Conservation (phyloP, 768 basidiomycete genomes). For the Brasilioporus rufonigricans region DNA sequence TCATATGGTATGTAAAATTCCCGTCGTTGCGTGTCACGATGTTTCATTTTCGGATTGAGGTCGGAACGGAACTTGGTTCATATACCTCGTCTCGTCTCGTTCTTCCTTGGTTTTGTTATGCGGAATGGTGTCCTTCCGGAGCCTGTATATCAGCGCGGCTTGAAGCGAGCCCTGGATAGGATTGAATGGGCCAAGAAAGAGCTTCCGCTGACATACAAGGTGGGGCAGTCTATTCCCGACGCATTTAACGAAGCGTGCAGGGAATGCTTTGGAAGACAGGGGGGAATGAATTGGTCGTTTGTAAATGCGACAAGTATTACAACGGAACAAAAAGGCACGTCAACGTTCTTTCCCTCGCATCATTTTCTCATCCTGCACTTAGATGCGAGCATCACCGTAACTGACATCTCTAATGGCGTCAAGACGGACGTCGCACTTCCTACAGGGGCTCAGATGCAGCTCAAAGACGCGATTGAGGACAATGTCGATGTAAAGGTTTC, state of each 20-base stretch:
- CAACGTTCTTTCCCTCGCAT: neutral
- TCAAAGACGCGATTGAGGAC: slow-evolving; percentile 31
- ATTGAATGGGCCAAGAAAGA: slow-evolving; percentile 39
- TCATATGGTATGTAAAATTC: slow-evolving; percentile 54
- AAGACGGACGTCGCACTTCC: slow-evolving; percentile 20
- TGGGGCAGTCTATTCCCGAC: slow-evolving; percentile 42
- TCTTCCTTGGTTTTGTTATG: slow-evolving; percentile 62
- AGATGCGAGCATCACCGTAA: slow-evolving; percentile 20
- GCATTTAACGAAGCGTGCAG: slow-evolving; percentile 48
- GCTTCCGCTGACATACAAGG: slow-evolving; percentile 41
- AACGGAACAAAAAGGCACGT: slow-evolving; percentile 9
- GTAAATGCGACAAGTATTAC: slow-evolving; percentile 5
- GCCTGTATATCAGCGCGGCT: slow-evolving; percentile 39
- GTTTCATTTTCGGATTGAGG: slow-evolving; percentile 28
- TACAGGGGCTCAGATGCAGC: slow-evolving; percentile 18
- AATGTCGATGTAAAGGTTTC: slow-evolving; percentile 23
- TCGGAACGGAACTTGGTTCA: slow-evolving; percentile 46
- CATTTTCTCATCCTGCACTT: slow-evolving; percentile 3
- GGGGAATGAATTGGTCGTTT: slow-evolving; percentile 37
- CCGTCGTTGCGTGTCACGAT: neutral
- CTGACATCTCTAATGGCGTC: slow-evolving; percentile 13
- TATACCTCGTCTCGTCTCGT: slow-evolving; percentile 52
- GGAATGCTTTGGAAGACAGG: slow-evolving; percentile 47
- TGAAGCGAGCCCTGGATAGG: slow-evolving; percentile 47
- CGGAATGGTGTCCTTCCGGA: slow-evolving; percentile 56